Evolutionary conservation across 768 basidiomycete genomes (phyloP), one percentile per base, ranked within the genome.

Genomic region (Suillus variegatus): DNA sequence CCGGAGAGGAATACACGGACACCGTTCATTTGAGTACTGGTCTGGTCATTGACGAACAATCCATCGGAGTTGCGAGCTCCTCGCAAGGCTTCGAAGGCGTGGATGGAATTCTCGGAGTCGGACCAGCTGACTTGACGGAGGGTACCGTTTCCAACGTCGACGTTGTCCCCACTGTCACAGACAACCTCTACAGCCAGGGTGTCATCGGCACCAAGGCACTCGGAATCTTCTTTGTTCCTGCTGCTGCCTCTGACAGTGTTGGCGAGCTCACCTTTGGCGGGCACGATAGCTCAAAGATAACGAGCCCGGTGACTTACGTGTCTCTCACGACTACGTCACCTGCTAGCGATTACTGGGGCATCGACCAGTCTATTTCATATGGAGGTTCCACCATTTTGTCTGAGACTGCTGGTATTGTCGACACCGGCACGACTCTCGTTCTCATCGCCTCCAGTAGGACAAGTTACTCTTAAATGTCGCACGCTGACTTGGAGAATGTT

Each of bases 31-130:
- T 73, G 13, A 56, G 54, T 3, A 25, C 61, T 49, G 36, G n/a
- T 18, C 61, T 73, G 13, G 64, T 65, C 54, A 72, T 74, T 61
- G 38, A 25, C 8, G 54, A 64, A 0, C 82, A 83, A 69, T 74
- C 73, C n/a, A 77, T 82, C 41, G 80, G 81, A 14, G 76, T 76
- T 57, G 81, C 82, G 1, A 58, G 63, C 4, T 44, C 22, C 0
- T n/a, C 73, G 16, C 0, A 20, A 1, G 78, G 77, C 14, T 74
- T 79, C 51, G 46, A 61, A 5, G 75, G 70, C 8, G 69, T 80
- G 13, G 80, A 82, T 62, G 82, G 82, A 14, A 74, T 82, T 57
- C 74, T 83, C 14, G 68, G 81, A 68, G 36, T 70, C 36, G 76
- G 81, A 9, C 81, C 81, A 6, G 49, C 64, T 4, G 73, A 69